Evolutionary conservation across 345 rosid species (phyloP).

Genomic region (Balakata baccata): DNA sequence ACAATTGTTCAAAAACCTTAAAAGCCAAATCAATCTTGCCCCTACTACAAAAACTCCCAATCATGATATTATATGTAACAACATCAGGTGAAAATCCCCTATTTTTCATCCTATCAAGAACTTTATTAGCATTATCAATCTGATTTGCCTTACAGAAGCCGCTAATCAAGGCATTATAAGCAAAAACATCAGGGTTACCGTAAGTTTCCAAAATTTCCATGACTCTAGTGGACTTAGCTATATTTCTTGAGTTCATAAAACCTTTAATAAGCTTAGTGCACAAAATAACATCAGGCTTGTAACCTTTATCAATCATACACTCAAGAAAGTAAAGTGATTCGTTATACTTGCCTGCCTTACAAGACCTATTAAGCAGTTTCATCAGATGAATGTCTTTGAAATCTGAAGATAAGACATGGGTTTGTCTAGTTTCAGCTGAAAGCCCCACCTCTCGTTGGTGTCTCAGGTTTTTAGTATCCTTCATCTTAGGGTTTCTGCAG

Average conservation of each 20-base stretch:
- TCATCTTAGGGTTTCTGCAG: conserved; percentile 21
- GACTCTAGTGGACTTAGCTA: conserved; percentile 59
- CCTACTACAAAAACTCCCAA: conserved; percentile 66
- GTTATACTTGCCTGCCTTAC: conserved; percentile 51
- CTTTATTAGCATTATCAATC: conserved; percentile 52
- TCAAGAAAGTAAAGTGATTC: conserved; percentile 76
- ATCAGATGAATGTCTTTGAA: conserved; percentile 54
- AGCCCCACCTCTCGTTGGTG: conserved; percentile 19
- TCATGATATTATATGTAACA: conserved; percentile 76
- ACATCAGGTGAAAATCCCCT: conserved; percentile 68
- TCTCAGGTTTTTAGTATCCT: conserved; percentile 11
- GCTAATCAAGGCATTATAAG: conserved; percentile 78
- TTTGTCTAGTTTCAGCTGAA: conserved; percentile 40
- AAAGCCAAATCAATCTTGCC: conserved; percentile 65
- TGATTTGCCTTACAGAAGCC: conserved; percentile 75
- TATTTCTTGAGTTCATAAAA: conserved; percentile 48
- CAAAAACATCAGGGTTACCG: conserved; percentile 70
- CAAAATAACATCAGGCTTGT: conserved; percentile 59
- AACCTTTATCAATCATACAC: conserved; percentile 54
- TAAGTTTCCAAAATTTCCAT: conserved; percentile 69
- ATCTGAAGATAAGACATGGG: conserved; percentile 51
- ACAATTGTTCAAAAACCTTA: conserved; percentile 53
- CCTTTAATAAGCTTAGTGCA: conserved; percentile 86
- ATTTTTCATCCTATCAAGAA: conserved; percentile 65
- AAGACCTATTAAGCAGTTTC: conserved; percentile 54